Conservation (phyloP, 257 asterid species). For the Nyctanthes arbortristis region DNA sequence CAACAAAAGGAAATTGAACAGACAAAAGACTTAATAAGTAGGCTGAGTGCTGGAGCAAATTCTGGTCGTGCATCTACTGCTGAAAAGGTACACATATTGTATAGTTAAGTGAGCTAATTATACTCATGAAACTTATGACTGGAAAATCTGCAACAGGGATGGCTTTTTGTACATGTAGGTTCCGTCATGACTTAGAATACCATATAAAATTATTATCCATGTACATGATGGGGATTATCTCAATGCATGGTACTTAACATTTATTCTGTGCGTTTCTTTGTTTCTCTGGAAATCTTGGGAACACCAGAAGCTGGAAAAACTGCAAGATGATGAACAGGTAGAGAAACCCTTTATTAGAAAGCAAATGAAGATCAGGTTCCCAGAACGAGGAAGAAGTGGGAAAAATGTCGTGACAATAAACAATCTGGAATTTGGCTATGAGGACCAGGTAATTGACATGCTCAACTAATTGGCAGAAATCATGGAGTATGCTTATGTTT, state of each 20-base stretch:
- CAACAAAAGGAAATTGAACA: constrained; percentile 95
- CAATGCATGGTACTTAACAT: background rate
- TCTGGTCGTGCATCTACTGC: constrained; percentile 99
- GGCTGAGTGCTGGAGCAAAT: constrained; percentile 95
- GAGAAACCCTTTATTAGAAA: constrained; percentile 97
- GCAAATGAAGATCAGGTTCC: constrained; percentile 98
- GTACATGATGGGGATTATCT: background rate
- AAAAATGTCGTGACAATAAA: constrained; percentile 63
- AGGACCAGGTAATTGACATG: constrained; percentile 64
- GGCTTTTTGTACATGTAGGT: background rate
- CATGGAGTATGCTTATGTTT: background rate
- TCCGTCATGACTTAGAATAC: background rate
- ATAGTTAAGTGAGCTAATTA: constrained; percentile 25
- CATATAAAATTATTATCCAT: background rate
- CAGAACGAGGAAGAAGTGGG: constrained; percentile 97
- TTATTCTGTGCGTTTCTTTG: background rate
- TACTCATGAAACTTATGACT: background rate
- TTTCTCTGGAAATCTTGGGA: constrained; percentile 17
- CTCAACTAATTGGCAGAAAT: constrained; percentile 5
- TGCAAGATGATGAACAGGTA: constrained; percentile 82
- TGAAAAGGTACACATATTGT: constrained; percentile 62
- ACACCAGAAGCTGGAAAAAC: constrained; percentile 92
- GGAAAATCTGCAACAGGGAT: background rate
- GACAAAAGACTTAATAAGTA: constrained; percentile 69
- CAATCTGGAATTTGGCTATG: constrained; percentile 73